Evolutionary conservation across 2,329 filamentous ascomycete genomes (phyloP), one percentile per base, ranked within the genome.

Genomic region (Bimuria novae-zelandiae): DNA sequence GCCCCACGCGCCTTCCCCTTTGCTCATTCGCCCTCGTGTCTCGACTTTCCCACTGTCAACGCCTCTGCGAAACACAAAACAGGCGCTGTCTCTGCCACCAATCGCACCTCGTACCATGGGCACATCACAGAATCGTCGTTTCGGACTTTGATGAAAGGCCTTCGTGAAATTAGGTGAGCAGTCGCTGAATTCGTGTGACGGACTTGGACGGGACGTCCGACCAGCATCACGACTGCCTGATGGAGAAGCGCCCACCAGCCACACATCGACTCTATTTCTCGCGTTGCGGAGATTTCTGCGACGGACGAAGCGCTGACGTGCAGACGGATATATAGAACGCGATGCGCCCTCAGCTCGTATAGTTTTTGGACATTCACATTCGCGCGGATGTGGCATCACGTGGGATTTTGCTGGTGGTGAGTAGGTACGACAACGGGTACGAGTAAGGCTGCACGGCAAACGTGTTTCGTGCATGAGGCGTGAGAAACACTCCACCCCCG

Each of bases 101-200:
- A 37, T 29, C 39, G 16, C 25, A n/a, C 16, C 27, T 21, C 8
- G 41, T n/a, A 4, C 27, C 25, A 29, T 43, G 25, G 17, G 25
- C 25, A 17, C n/a, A 3, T n/a, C 30, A 19, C 17, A 37, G 39
- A 35, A 17, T 46, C 41, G 41, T 39, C 51, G 50, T 56, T 53
- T 56, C 57, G 57, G 49, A 55, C 49, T 54, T 47, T 23, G 46
- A 57, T 60, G 41, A 57, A 57, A 52, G 54, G 48, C 32, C 25
- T 35, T 43, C 39, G 17, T 11, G 29, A 25, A 32, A 45, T 37
- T 17, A 35, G 23, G 14, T 25, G 11, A 25, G 37, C 25, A n/a
- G n/a, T 27, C 25, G 25, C 10, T 27, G 25, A 10, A 10, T 27
- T 27, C n/a, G 16, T 33, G 14, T 12, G 7, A 30, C 23, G 21